Conservation (phyloP, 2,329 filamentous ascomycete species). For the Stagonosporopsis rhizophila region DNA sequence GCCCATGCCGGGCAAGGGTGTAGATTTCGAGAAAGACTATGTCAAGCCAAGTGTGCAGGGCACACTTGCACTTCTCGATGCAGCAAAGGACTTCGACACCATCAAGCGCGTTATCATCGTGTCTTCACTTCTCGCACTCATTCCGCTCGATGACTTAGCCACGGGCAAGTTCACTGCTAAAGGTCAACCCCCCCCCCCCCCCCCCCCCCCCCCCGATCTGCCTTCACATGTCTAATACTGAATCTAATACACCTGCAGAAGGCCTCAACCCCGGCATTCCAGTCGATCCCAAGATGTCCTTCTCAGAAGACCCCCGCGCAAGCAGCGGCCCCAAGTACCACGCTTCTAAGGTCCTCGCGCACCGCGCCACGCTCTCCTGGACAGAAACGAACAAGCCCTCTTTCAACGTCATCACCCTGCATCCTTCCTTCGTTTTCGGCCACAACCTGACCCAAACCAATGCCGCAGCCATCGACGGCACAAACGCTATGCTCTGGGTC, state of each 20-base stretch:
- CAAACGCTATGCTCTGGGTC: conserved; percentile 29
- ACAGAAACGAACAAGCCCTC: conserved; percentile 23
- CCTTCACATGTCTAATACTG: no score
- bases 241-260: background rate
- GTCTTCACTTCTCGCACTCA: conserved; percentile 28
- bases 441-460: conserved; percentile 27
- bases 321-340: conserved; percentile 24
- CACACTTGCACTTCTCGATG: conserved; percentile 30
- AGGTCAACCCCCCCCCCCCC: background rate
- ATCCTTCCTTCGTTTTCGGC: conserved; percentile 37
- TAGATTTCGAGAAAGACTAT: conserved; percentile 25
- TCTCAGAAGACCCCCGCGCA: conserved; percentile 8
- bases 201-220: background rate
- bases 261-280: conserved; percentile 15
- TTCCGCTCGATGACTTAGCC: conserved; percentile 18
- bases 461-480: conserved; percentile 22
- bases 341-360: conserved; percentile 36
- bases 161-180: conserved; percentile 2
- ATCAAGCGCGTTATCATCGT: conserved; percentile 40
- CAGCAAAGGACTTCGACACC: conserved; percentile 26
- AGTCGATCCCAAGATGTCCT: conserved; percentile 18
- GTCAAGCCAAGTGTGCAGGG: conserved; percentile 38
- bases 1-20: conserved; percentile 31
- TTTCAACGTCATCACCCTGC: conserved; percentile 33
- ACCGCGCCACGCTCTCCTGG: conserved; percentile 35